Base-by-base conservation (phyloP, 75 land plant species). In the Isoetes taiwanensis region DNA sequence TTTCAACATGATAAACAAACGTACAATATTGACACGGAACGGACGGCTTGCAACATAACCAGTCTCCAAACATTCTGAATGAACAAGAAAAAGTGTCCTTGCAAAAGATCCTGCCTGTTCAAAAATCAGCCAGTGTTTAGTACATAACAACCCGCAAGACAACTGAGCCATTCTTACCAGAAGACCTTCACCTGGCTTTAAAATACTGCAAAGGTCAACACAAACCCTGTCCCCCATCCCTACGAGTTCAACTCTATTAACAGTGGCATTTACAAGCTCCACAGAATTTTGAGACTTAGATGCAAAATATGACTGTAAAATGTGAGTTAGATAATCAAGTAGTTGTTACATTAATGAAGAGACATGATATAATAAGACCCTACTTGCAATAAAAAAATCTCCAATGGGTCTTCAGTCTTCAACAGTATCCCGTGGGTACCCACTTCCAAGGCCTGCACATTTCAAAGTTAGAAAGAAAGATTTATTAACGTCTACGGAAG, bases 181-280 rank as follows among this genome's bases (percentile, higher is more conserved):
- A 54, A 89, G 80, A 43, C 91, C 96, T 69, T 89, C 96, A 62
- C 96, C 96, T 21, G 96, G 91, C 53, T 56, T 63, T 72, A 89
- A 74, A 41, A 89, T 67, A 58, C 85, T 81, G 56, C 96, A 89
- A 23, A 89, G 86, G 69, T 89, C 96, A 4, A 89, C 83, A 68
- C 91, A 89, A 21, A 85, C 96, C 57, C 96, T 78, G 41, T 89
- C 96, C 17, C 91, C 96, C 78, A 79, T 77, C 34, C 96, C 96
- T 48, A 65, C 71, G 17, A 61, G 42, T 32, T 73, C 60, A 28
- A 79, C 58, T 38, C 56, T 66, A n/a, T 77, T 77, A 24, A 89
- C 69, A 43, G 70, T 72, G 14, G 78, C 91, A 34, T 40, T 69
- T 61, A 64, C 46, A 89, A 55, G 38, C 43, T 43, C 58, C 28